Percentiles rank a stretch among this genome's conserved stretches.
phyloP scores from a whole-genome alignment of 2,329 filamentous ascomycete species.

The Botrytis pseudocinerea region DNA sequence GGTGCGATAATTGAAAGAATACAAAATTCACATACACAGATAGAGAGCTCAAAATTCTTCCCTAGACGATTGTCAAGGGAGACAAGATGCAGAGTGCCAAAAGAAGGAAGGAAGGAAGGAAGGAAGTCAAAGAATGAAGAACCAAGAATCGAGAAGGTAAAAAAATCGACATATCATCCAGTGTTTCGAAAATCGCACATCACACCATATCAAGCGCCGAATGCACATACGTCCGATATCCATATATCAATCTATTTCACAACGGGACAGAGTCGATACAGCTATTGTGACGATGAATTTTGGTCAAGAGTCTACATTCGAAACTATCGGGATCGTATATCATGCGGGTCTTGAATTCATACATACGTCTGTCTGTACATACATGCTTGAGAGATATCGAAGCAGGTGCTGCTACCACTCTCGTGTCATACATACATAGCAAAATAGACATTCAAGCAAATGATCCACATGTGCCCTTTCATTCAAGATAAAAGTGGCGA shows the following conservation, averaged over 20 bases:
- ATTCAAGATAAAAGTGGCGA: background rate
- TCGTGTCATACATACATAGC: background rate
- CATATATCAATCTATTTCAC: background rate
- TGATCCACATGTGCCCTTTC: background rate
- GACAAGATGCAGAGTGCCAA: background rate
- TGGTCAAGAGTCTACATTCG: background rate
- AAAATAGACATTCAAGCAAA: background rate
- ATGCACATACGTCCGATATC: background rate
- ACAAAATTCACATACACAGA: background rate
- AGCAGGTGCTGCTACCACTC: slow-evolving; percentile 23
- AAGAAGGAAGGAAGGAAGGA: background rate
- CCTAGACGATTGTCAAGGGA: background rate
- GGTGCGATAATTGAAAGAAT: no score
- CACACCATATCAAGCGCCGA: background rate
- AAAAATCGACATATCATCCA: background rate
- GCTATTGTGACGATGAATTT: no score
- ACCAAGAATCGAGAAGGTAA: background rate
- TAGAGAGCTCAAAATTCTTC: background rate
- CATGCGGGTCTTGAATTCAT: background rate
- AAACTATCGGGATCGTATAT: background rate
- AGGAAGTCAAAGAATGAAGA: background rate
- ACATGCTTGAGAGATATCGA: background rate
- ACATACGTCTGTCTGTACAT: background rate
- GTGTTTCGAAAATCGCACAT: background rate
- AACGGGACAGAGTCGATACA: background rate